Base-by-base conservation (phyloP, 495 filamentous ascomycete species). In the Penicillium steckii region DNA sequence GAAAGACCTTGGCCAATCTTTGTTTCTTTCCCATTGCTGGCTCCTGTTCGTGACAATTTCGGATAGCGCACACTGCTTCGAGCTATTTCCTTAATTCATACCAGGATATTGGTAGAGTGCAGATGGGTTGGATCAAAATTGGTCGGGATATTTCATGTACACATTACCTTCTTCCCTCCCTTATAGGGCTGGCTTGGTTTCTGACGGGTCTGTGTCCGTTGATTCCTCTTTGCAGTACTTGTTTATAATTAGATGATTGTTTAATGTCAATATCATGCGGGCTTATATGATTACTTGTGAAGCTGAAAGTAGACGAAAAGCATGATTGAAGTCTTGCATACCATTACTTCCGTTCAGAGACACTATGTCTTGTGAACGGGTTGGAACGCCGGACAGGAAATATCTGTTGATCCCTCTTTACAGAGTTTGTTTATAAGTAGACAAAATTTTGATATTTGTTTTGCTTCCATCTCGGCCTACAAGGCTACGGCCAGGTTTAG, bases 191-290 rank as follows among this genome's bases (percentile, higher is more conserved):
- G 46, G 30, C 38, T 46, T 33, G 27, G 32, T 40, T 57, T 24
- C 18, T 46, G 50, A 27, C 35, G 33, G 50, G 46, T 30, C 35
- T 3, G 35, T 50, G 22, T 41, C 47, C 41, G 35, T 47, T 44
- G 19, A 23, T 3, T 7, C 38, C 44, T n/a, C 38, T 46, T 44
- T 35, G 48, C 33, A 48, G 50, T 58, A 58, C 45, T 42, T 56
- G 52, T 62, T 62, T 53, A 62, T 62, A 62, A 59, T 59, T 56
- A 56, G 46, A 56, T 60, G 53, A 59, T 23, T 46, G 21, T 52
- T 52, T 29, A 55, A 50, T 55, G 49, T 56, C 57, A 42, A 53
- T 56, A 44, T 25, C 23, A 29, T 12, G 24, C 23, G 15, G 12
- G 5, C 22, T 44, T 25, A 26, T 23, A 2, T n/a, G n/a, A n/a